Evolutionary conservation across 352 stramenopile species (phyloP).

Genomic region (Blastocystis sp.): DNA sequence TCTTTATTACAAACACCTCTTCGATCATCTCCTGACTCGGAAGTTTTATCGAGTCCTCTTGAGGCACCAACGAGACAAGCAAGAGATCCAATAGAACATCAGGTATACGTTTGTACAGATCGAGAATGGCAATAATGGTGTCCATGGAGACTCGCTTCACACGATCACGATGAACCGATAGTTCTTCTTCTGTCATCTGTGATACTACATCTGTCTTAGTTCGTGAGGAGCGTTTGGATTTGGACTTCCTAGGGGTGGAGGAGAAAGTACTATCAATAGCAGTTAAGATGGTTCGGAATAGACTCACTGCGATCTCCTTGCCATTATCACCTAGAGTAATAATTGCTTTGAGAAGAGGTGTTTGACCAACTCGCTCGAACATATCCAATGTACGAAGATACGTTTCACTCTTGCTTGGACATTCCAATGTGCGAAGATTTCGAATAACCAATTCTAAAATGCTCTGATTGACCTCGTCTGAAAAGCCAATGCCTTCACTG

Average conservation of each 20-base stretch:
- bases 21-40: not conserved
- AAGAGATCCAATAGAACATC: not conserved
- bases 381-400: not conserved
- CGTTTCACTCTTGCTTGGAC: not conserved
- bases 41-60: not conserved
- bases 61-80: not conserved
- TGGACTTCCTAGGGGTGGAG: not conserved
- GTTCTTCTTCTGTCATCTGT: conserved; percentile 1
- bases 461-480: not conserved
- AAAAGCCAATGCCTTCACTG: not conserved
- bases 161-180: not conserved
- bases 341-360: not conserved
- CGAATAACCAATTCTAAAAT: not conserved
- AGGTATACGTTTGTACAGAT: conserved; percentile 8
- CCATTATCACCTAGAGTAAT: not conserved
- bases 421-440: not conserved
- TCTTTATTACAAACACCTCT: not conserved
- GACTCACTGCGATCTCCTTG: not conserved
- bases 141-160: not conserved
- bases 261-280: not conserved
- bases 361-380: not conserved
- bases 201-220: not conserved
- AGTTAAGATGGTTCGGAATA: not conserved
- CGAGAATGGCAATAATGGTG: not conserved
- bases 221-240: not conserved